Conservation (phyloP, 306 rosid genomes). For the Casuarina equisetifolia region DNA sequence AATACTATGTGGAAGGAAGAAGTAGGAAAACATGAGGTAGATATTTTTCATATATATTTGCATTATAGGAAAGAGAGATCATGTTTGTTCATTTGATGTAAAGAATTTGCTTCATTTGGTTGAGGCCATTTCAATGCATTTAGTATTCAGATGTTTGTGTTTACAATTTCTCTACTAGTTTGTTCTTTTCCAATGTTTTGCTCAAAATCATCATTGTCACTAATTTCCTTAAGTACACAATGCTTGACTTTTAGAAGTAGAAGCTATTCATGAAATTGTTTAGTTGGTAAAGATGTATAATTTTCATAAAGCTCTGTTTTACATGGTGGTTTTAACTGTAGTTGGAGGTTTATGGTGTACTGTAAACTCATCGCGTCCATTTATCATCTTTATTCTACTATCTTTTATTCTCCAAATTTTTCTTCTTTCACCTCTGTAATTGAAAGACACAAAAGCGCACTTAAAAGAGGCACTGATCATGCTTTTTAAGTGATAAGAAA, state of each 20-base stretch:
- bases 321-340: not conserved
- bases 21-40: conserved; percentile 62
- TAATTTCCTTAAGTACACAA: too few relatives aligned
- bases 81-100: conserved; percentile 1
- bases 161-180: not conserved
- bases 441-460: not conserved
- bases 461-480: not conserved
- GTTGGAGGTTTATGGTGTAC: too few relatives aligned
- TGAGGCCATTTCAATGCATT: not conserved
- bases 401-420: not conserved
- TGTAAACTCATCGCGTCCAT: too few relatives aligned
- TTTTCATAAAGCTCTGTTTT: too few relatives aligned
- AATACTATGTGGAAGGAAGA: conserved; percentile 51
- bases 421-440: not conserved
- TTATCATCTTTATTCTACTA: not conserved
- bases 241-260: not conserved
- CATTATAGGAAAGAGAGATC: not conserved
- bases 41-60: conserved; percentile 18
- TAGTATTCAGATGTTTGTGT: conserved; percentile 6
- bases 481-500: not conserved
- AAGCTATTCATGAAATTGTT: too few relatives aligned
- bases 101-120: conserved; percentile 4
- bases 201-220: not conserved
- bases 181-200: not conserved
- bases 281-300: not conserved